phyloP scores from a whole-genome alignment of 768 basidiomycete species.

The Trichaptum fuscoviolaceum region DNA sequence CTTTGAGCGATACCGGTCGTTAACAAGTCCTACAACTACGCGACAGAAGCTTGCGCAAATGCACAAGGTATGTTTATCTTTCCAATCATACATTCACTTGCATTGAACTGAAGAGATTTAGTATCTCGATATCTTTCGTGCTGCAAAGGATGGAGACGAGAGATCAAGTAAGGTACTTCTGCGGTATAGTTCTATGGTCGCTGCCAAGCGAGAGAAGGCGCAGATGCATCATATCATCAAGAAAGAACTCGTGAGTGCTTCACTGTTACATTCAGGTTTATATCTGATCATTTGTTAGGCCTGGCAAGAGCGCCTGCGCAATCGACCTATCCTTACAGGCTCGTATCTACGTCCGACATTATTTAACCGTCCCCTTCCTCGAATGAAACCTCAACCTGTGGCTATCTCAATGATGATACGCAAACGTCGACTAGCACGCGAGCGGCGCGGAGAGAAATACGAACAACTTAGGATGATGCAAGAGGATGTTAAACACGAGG shows the following conservation, averaged over 20 bases:
- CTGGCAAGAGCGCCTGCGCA: constrained; percentile 48
- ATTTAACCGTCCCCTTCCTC: constrained; percentile 68
- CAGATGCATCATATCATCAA: constrained; percentile 41
- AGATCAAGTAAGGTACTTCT: constrained; percentile 39
- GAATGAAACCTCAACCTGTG: constrained; percentile 73
- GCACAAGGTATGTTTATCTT: constrained; percentile 44
- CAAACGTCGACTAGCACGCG: constrained; percentile 38
- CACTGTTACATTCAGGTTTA: background rate
- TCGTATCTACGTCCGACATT: constrained; percentile 58
- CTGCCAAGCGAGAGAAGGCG: constrained; percentile 42
- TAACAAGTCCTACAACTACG: constrained; percentile 51
- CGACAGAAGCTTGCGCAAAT: constrained; percentile 41
- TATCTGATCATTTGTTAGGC: constrained; percentile 31
- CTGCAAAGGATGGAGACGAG: constrained; percentile 49
- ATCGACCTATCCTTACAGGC: constrained; percentile 68
- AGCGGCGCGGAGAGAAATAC: constrained; percentile 36
- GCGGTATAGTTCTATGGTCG: constrained; percentile 58
- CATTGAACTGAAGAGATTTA: constrained; percentile 19
- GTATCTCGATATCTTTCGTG: constrained; percentile 57
- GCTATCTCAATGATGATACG: constrained; percentile 68
- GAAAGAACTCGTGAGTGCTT: constrained; percentile 45
- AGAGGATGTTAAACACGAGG: constrained; percentile 32
- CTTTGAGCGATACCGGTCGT: constrained; percentile 46
- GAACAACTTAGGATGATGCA: constrained; percentile 27
- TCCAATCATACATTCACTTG: background rate